Evolutionary conservation across 441 rosid genomes (phyloP), one percentile per base, ranked within the genome.

Genomic region (Gossypium davidsonii): DNA sequence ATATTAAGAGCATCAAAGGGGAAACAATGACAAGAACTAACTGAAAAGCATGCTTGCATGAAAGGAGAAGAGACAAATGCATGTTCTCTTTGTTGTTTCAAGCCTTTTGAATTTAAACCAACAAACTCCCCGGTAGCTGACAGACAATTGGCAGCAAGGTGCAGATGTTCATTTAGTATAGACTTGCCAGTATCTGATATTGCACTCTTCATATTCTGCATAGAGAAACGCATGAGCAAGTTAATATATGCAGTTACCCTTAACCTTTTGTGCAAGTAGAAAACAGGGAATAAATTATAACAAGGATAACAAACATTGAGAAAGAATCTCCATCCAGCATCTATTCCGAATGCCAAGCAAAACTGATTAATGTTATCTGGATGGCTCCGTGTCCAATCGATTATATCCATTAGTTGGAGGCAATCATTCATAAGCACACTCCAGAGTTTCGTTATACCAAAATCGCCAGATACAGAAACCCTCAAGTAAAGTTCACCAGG

Each of bases 41-140:
- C 99, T 59, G 97, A 89, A 79, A 96, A 94, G 85, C 97, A 90
- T 1, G 98, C 98, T 88, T 89, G 98, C 84, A 87, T 82, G 73
- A 92, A 91, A 9, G 98, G 95, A 23, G 98, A 87, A 48, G 84
- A 60, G 0, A 84, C 84, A 46, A 91, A 88, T 53, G 90, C 88
- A 25, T 73, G 82, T 60, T 89, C 90, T 74, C 91, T 85, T 81
- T 89, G 97, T 70, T 72, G 79, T 77, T 85, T 78, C 84, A 90
- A 76, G 62, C 99, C 99, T 81, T 82, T 91, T 0, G 93, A 82
- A 76, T 87, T 92, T 63, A 96, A 82, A 67, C 96, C 86, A 31
- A 92, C 97, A 85, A 96, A 94, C 81, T 94, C 97, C 75, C 99
- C 98, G 0, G 97, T 86, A 51, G 81, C 81, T 55, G 98, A 96